Conservation (phyloP, 2,329 filamentous ascomycete genomes). For the Beauveria brongniartii region DNA sequence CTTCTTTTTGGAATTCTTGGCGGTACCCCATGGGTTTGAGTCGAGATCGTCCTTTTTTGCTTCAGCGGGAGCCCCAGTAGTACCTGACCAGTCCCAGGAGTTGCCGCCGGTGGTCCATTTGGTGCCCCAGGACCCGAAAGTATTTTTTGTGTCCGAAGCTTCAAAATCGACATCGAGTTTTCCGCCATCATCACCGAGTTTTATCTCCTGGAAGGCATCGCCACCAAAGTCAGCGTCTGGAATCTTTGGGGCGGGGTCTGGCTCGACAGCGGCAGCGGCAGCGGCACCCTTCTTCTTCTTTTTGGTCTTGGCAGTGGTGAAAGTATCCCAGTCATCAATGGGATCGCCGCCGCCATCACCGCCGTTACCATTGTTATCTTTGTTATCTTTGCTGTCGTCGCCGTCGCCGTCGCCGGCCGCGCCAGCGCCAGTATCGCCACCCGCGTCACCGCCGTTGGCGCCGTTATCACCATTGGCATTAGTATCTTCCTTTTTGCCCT, state of each 20-base stretch:
- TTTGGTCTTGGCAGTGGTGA: conserved; percentile 25
- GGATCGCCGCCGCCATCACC: conserved; percentile 26
- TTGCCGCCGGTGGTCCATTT: conserved; percentile 49
- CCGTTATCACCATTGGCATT: neutral
- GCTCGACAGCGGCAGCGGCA: conserved; percentile 10
- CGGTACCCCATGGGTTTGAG: conserved; percentile 41
- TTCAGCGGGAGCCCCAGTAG: conserved; percentile 24
- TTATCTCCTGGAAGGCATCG: conserved; percentile 58
- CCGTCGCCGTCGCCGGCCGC: conserved; percentile 18
- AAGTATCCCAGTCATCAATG: conserved; percentile 26
- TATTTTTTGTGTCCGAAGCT: conserved; percentile 33
- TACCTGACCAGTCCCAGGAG: conserved; percentile 35
- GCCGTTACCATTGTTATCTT: conserved; percentile 16
- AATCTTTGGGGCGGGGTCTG: conserved; percentile 20
- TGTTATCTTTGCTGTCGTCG: conserved; percentile 13
- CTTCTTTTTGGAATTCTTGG: conserved; percentile 44
- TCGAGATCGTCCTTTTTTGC: conserved; percentile 35
- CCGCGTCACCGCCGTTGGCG: conserved; percentile 17
- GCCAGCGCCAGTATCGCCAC: conserved; percentile 15
- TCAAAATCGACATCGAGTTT: conserved; percentile 50
- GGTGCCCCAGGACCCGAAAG: conserved; percentile 52
- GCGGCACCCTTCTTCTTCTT: conserved; percentile 29
- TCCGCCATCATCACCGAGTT: conserved; percentile 52
- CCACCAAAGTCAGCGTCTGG: conserved; percentile 35
- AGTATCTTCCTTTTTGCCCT: conserved; percentile 7